Evolutionary conservation across 257 asterid species (phyloP).

Genomic region (Primulina eburnea): DNA sequence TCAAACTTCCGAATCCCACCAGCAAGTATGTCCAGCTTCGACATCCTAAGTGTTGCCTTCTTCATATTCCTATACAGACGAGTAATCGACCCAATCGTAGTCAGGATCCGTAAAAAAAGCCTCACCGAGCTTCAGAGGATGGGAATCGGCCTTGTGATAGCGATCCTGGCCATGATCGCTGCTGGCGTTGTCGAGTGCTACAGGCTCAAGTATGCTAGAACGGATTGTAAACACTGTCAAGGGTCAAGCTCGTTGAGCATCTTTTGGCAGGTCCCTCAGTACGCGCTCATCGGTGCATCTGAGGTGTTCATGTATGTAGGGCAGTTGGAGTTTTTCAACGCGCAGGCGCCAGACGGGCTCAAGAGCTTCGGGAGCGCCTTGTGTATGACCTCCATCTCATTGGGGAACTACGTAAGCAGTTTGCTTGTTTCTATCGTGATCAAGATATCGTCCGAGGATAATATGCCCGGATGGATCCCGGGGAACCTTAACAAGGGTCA

Average conservation of each 20-base stretch:
- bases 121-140: constrained; percentile 88
- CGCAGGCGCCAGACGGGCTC: constrained; percentile 83
- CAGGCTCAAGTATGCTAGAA: constrained; percentile 58
- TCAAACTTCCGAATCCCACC: constrained; percentile 78
- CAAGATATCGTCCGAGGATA: constrained; percentile 64
- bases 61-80: constrained; percentile 77
- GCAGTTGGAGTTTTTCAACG: constrained; percentile 85
- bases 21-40: constrained; percentile 94
- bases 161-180: constrained; percentile 69
- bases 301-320: constrained; percentile 96
- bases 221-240: constrained; percentile 64
- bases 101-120: constrained; percentile 38
- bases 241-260: constrained; percentile 86
- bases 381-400: constrained; percentile 89
- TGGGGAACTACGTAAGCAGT: constrained; percentile 86
- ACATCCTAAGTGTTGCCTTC: constrained; percentile 76
- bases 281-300: constrained; percentile 78
- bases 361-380: constrained; percentile 97
- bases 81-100: constrained; percentile 56
- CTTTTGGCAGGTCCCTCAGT: constrained; percentile 94
- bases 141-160: constrained; percentile 85
- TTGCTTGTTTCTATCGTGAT: constrained; percentile 72
- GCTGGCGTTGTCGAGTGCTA: constrained; percentile 78
- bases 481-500: constrained; percentile 82
- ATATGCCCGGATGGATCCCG: constrained; percentile 93